Conservation (phyloP, 768 basidiomycete genomes). For the Tulasnella sp. region DNA sequence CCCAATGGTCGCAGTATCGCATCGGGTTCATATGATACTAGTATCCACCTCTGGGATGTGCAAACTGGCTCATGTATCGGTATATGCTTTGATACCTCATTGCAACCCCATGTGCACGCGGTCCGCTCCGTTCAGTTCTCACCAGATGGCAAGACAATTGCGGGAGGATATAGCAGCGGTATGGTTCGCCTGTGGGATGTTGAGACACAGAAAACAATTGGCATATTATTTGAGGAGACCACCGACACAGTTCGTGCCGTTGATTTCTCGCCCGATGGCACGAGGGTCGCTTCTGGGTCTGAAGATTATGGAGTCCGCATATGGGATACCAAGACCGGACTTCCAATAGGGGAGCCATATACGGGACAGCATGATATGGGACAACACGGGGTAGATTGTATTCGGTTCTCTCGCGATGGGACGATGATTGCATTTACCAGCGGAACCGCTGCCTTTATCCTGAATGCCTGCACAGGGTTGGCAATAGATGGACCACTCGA, state of each 20-base stretch:
- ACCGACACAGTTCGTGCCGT: too few relatives aligned
- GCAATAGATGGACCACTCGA: too few relatives aligned
- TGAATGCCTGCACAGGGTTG: too few relatives aligned
- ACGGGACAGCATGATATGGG: too few relatives aligned
- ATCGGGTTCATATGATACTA: not conserved
- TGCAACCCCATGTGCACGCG: not conserved
- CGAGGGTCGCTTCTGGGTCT: not conserved
- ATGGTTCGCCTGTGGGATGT: not conserved
- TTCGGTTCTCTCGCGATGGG: not conserved
- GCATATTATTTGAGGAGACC: not conserved
- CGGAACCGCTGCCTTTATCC: too few relatives aligned
- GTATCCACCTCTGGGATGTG: not conserved
- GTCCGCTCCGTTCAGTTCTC: not conserved
- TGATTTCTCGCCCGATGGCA: not conserved
- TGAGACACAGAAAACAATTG: not conserved
- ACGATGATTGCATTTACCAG: too few relatives aligned
- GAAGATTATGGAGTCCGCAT: too few relatives aligned
- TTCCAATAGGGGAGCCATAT: too few relatives aligned
- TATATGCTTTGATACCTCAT: too few relatives aligned
- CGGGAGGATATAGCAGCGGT: not conserved
- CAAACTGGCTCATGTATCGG: not conserved
- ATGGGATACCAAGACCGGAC: not conserved
- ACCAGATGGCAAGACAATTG: not conserved
- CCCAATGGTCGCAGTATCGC: not conserved
- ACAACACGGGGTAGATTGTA: too few relatives aligned